Percentiles rank a stretch among this genome's conserved stretches.
phyloP scores from a whole-genome alignment of 257 asterid species.

The Nicotiana tabacum region DNA sequence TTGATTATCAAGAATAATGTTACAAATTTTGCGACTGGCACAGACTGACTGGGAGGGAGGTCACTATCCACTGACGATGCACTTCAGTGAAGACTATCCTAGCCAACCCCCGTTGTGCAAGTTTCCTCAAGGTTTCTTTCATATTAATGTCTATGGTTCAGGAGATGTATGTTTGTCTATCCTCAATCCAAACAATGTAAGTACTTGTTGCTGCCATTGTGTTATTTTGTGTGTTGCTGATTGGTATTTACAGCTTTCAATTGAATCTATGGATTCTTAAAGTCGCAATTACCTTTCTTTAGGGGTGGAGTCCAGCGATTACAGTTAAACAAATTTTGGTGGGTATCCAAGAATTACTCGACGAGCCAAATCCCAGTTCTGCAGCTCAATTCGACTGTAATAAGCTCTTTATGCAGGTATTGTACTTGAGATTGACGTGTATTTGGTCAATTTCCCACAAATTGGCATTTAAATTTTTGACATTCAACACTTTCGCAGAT shows the following conservation, averaged over 20 bases:
- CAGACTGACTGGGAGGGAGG: conserved; percentile 97
- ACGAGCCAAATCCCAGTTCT: conserved; percentile 32
- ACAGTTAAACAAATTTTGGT: conserved; percentile 36
- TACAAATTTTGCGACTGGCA: neutral
- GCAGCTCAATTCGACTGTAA: conserved; percentile 21
- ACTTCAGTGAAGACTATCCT: conserved; percentile 84
- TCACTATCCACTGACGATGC: conserved; percentile 63
- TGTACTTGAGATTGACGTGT: neutral
- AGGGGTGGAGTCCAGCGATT: conserved; percentile 44
- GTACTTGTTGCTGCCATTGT: conserved; percentile 17
- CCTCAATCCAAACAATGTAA: conserved; percentile 71
- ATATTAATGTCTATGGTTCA: conserved; percentile 83
- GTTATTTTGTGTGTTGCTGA: neutral
- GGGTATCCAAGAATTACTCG: conserved; percentile 40
- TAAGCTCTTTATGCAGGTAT: neutral
- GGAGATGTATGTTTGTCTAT: conserved; percentile 90
- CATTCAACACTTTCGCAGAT: neutral
- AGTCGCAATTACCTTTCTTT: neutral
- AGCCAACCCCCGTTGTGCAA: conserved; percentile 85
- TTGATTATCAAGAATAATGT: neutral
- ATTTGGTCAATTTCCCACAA: neutral
- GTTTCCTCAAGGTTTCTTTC: conserved; percentile 76
- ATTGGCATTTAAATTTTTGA: neutral
- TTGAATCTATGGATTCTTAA: neutral
- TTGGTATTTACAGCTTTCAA: neutral